A percentile compares a stretch with the other conserved stretches of the same genome.
These are phyloP conservation scores for Filobasidium wieringae DNA, from an alignment of 768 basidiomycete species.

Conservation along the genomic window DNA sequence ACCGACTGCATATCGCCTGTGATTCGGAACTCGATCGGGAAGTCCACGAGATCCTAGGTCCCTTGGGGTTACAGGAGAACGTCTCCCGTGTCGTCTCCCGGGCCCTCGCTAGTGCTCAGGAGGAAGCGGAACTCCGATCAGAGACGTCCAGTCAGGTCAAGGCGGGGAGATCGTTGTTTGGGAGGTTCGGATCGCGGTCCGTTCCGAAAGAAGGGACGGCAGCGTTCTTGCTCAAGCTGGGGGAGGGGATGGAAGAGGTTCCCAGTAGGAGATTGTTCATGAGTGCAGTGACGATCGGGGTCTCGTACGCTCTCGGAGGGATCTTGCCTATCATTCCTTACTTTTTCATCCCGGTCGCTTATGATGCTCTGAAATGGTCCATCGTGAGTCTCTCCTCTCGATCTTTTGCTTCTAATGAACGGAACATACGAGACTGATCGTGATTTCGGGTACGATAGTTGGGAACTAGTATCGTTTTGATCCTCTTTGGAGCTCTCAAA, in stretches of 20 bases:
- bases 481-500: slow-evolving; percentile 85
- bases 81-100: slow-evolving; percentile 68
- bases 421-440: background rate
- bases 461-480: slow-evolving; percentile 70
- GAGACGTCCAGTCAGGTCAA: background rate
- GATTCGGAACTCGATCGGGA: slow-evolving; percentile 94
- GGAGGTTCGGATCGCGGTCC: slow-evolving; percentile 1
- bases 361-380: slow-evolving; percentile 44
- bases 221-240: slow-evolving; percentile 88
- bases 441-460: background rate
- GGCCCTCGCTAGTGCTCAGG: slow-evolving; percentile 45
- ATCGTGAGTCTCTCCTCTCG: slow-evolving; percentile 40
- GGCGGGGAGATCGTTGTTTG: slow-evolving; percentile 5
- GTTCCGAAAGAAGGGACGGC: slow-evolving; percentile 62
- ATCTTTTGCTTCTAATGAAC: too few species aligned
- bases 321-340: slow-evolving; percentile 85
- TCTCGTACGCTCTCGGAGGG: slow-evolving; percentile 86
- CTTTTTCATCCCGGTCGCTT: slow-evolving; percentile 68
- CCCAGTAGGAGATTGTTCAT: slow-evolving; percentile 51
- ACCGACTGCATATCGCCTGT: slow-evolving; percentile 78
- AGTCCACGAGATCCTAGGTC: slow-evolving; percentile 72
- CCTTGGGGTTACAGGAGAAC: slow-evolving; percentile 75
- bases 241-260: slow-evolving; percentile 88
- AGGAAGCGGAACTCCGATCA: slow-evolving; percentile 7
- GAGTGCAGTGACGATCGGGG: slow-evolving; percentile 59